phyloP scores from a whole-genome alignment of 2,329 filamentous ascomycete genomes.

The Colletotrichum melonis region DNA sequence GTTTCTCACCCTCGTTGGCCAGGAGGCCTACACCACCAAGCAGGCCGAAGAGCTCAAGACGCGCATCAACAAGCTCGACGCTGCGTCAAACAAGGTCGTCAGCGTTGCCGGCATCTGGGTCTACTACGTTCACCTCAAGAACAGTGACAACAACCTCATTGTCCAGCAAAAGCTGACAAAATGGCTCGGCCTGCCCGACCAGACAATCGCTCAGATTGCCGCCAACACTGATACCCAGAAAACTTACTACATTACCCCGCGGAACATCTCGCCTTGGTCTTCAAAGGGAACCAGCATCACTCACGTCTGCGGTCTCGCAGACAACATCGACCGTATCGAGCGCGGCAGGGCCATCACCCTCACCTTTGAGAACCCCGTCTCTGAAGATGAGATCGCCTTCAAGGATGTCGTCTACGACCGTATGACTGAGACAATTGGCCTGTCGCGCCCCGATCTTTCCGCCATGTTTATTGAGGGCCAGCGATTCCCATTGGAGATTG shows the following conservation, averaged over 20 bases:
- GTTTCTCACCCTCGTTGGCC: slow-evolving; percentile 49
- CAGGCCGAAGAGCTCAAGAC: slow-evolving; percentile 57
- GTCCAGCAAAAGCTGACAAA: slow-evolving; percentile 56
- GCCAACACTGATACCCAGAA: slow-evolving; percentile 49
- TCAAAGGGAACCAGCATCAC: slow-evolving; percentile 96
- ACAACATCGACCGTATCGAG: slow-evolving; percentile 81
- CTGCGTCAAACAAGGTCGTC: slow-evolving; percentile 48
- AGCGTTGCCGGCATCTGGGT: slow-evolving; percentile 66
- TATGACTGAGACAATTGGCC: slow-evolving; percentile 89
- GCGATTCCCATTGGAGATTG: slow-evolving; percentile 74
- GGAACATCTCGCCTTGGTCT: slow-evolving; percentile 96
- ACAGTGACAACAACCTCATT: slow-evolving; percentile 50
- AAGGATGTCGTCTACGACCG: slow-evolving; percentile 86
- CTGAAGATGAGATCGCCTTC: slow-evolving; percentile 61
- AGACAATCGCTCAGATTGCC: slow-evolving; percentile 58
- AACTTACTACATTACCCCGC: slow-evolving; percentile 77
- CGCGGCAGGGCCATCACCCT: slow-evolving; percentile 83
- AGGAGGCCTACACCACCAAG: slow-evolving; percentile 61
- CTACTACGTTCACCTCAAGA: slow-evolving; percentile 75
- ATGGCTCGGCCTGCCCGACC: slow-evolving; percentile 52
- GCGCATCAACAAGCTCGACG: slow-evolving; percentile 54
- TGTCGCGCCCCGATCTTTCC: slow-evolving; percentile 74
- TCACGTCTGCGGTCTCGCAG: slow-evolving; percentile 85
- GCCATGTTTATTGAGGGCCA: slow-evolving; percentile 81
- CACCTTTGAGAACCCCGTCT: slow-evolving; percentile 64